Evolutionary conservation across 371 early-diverging fungal genomes (phyloP).

Genomic region (Sporodiniella umbellata): DNA sequence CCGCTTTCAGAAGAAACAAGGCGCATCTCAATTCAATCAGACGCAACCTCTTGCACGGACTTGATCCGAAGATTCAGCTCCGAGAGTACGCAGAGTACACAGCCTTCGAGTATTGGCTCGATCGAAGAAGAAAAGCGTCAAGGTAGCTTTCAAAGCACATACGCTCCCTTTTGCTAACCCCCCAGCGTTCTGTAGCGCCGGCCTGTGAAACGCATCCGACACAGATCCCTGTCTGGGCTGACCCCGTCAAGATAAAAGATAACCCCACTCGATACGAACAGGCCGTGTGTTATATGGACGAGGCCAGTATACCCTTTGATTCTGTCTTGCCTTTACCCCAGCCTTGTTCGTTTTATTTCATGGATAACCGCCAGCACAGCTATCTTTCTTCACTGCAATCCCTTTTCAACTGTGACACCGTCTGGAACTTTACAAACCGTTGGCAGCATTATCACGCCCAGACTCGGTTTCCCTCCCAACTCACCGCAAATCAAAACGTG

Average conservation of each 20-base stretch:
- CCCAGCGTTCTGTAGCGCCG: too few species aligned
- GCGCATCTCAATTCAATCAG: too few species aligned
- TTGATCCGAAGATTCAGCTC: conserved; percentile 21
- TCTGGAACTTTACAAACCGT: conserved; percentile 51
- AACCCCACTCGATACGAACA: conserved; percentile 31
- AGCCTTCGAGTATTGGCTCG: conserved; percentile 9
- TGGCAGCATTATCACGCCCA: conserved; percentile 56
- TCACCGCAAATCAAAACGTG: conserved; percentile 48
- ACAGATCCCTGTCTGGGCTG: conserved; percentile 35
- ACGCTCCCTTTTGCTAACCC: too few species aligned
- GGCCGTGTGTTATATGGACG: conserved; percentile 21
- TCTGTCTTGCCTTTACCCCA: conserved; percentile 19
- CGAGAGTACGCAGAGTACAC: conserved; percentile 11
- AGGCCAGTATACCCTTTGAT: conserved; percentile 9
- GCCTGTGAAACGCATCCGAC: too few species aligned
- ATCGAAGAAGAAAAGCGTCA: neutral
- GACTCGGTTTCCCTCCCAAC: conserved; percentile 40
- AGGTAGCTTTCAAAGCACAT: too few species aligned
- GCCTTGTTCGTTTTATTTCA: conserved; percentile 43
- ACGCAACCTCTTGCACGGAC: too few species aligned
- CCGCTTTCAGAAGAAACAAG: too few species aligned
- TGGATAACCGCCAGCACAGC: conserved; percentile 37
- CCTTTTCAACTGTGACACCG: conserved; percentile 48
- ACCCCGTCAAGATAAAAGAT: conserved; percentile 26
- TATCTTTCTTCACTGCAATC: conserved; percentile 47